Evolutionary conservation across 2,329 filamentous ascomycete genomes (phyloP), one percentile per base, ranked within the genome.

Genomic region (Penicillium sp.): DNA sequence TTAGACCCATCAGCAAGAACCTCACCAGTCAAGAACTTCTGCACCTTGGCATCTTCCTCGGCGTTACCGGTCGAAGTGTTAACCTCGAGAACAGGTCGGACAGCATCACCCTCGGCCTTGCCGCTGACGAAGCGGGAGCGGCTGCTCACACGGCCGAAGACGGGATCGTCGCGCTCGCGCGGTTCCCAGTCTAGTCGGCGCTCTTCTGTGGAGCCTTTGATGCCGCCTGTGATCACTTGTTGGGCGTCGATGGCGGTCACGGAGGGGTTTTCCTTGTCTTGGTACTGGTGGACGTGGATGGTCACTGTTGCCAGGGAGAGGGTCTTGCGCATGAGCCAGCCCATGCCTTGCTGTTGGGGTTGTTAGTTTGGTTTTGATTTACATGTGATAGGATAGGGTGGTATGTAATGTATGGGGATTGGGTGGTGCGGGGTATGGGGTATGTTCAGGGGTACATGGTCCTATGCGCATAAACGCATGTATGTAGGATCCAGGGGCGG

Each of bases 61-160:
- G 70, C 54, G 11, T 72, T 69, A 9, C 59, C 64, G 40, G 70
- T 58, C 50, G 73, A 72, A 35, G 67, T 69, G 52, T 66, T 54
- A 43, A 74, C 42, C 3, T 72, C 64, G 25, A 71, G 33, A 9
- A 59, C 54, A 1, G 70, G 69, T 1, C 65, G 63, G 19, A 67
- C 61, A 56, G 69, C 71, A 29, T 63, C 65, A 36, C 70, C 74
- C 16, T 71, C 64, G 10, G 61, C 62, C 51, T 70, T 61, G 10
- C 60, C 65, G 14, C 65, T 64, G 50, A 80, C 58, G 65, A 78
- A 83, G 38, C 75, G 71, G 36, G 78, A 81, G 52, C 76, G 77
- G 49, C 86, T 88, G 43, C 75, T 74, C 54, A 93, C 79, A 47
- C 72, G 74, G 50, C 90, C 90, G 67, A 95, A 95, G 58, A 95